A percentile compares a stretch with the other conserved stretches of the same genome.
These are phyloP conservation scores for Talaromyces sp. DNA, from an alignment of 2,329 filamentous ascomycete species.

Conservation along the genomic window DNA sequence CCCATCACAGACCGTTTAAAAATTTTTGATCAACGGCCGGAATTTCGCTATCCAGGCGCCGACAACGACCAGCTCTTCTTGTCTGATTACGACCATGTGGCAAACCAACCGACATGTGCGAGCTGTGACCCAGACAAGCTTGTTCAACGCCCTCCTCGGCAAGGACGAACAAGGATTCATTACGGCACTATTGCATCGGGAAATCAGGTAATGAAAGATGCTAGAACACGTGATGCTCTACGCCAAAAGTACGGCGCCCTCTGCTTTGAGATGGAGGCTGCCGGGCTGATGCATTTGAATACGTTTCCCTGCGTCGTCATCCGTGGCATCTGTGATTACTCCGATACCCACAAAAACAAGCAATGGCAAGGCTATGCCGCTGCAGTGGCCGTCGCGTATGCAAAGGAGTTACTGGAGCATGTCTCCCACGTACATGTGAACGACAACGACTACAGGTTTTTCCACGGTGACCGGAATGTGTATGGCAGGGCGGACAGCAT, in stretches of 20 bases:
- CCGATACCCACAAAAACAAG: neutral
- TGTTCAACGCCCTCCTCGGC: neutral
- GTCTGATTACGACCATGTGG: neutral
- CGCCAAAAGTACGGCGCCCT: neutral
- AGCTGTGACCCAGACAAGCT: neutral
- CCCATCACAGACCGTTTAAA: neutral
- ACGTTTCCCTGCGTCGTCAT: neutral
- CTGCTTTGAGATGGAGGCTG: neutral
- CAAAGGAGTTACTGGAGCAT: neutral
- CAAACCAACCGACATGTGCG: neutral
- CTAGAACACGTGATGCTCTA: neutral
- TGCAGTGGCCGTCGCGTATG: neutral
- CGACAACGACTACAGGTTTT: neutral
- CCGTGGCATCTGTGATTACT: neutral
- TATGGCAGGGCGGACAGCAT: neutral
- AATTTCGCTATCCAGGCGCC: neutral
- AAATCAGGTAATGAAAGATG: neutral
- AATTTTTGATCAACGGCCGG: neutral
- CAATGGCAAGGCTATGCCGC: neutral
- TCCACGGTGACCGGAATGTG: neutral
- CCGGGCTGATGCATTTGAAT: neutral
- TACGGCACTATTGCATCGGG: neutral
- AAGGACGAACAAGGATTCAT: neutral
- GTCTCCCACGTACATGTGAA: neutral
- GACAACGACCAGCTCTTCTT: neutral